Evolutionary conservation across 2,329 filamentous ascomycete species (phyloP), one percentile per base, ranked within the genome.

Genomic region (Trichoderma sp.): DNA sequence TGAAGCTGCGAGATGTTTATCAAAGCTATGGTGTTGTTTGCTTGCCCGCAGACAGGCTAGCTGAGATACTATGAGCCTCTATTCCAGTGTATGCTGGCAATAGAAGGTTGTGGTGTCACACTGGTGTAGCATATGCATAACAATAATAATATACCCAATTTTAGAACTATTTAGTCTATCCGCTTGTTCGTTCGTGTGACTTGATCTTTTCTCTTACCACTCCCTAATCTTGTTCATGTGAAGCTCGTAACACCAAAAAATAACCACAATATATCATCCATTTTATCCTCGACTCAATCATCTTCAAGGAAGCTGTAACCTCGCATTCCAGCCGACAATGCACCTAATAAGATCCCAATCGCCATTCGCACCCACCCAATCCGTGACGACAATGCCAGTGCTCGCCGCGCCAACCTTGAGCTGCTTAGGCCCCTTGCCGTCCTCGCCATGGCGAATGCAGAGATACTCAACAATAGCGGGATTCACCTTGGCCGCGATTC

Each of bases 321-420:
- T 91, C 28, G 92, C 88, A 79, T 99, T 99, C 93, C 97, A 95
- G 7, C 93, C 95, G 7, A 98, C 91, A 76, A 98, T 91, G 81
- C 93, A 93, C 74, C 91, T 88, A 43, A 97, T 89, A 69, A 98
- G 82, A 82, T 98, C 94, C 95, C 95, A 99, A 81, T 98, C 92
- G 0, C 91, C 94, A 73, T 91, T 87, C 73, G 90, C 85, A 3
- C 96, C 96, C 65, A 98, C 95, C 93, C 93, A 98, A 81, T 99
- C 96, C 73, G 92, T 96, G 30, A 98, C 92, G 58, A 98, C 90
- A 72, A 98, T 90, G 4, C 96, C 96, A 1, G 95, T 97, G 6
- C 90, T 88, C 32, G 92, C 94, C 77, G 94, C 90, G 1, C 92
- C 90, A 39, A 90, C 84, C 59, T 84, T 82, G 65, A 88, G 79